Evolutionary conservation across 768 basidiomycete species (phyloP).

Genomic region (Mycena amicta): DNA sequence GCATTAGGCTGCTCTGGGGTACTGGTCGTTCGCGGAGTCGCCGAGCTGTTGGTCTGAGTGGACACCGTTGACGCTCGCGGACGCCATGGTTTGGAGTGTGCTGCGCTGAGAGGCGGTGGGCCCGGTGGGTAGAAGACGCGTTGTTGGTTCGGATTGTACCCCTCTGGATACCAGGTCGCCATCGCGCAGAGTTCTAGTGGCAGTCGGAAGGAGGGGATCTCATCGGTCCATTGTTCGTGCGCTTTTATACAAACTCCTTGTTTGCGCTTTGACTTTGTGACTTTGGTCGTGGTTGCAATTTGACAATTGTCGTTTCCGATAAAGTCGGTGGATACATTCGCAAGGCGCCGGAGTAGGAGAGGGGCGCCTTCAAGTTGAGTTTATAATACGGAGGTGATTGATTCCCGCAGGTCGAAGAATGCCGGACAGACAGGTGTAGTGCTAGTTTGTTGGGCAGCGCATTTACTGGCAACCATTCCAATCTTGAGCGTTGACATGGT

Average conservation of each 20-base stretch:
- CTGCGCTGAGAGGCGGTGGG: constrained; percentile 13
- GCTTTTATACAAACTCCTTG: not conserved
- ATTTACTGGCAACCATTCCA: no score
- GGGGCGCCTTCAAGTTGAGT: no score
- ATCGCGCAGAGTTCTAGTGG: not conserved
- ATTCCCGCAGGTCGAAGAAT: no score
- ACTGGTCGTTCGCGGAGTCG: not conserved
- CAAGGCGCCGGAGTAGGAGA: no score
- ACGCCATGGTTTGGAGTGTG: constrained; percentile 1
- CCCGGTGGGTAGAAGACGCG: constrained; percentile 12
- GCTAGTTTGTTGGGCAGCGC: no score
- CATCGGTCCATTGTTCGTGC: not conserved
- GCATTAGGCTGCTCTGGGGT: not conserved
- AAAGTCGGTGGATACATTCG: no score
- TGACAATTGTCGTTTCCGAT: no score
- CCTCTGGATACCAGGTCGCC: constrained; percentile 20
- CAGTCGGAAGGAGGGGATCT: not conserved
- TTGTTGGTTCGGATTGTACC: not conserved
- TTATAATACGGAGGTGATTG: no score
- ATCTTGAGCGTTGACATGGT: no score
- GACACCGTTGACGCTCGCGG: not conserved
- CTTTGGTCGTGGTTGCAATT: no score
- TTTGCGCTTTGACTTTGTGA: not conserved
- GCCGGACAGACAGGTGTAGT: no score
- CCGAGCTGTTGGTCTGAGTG: not conserved